These are phyloP conservation scores for Polymyxa betae DNA, from an alignment of 208 protist species.

Conservation along the genomic window DNA sequence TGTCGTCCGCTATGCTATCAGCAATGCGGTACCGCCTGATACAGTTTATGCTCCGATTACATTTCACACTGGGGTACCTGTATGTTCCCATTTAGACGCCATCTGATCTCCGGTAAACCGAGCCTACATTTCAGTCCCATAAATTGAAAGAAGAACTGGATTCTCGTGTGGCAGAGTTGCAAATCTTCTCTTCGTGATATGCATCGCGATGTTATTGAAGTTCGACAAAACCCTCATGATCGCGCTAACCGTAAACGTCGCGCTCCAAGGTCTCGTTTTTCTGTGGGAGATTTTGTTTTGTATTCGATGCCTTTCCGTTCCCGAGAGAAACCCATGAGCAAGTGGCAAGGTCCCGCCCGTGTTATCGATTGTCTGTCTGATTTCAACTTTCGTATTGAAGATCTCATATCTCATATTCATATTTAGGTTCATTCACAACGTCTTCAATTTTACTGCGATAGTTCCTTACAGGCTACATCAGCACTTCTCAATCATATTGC, in stretches of 20 bases:
- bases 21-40: too few relatives aligned
- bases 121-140: too few relatives aligned
- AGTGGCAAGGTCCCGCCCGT: background rate
- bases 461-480: background rate
- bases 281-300: background rate
- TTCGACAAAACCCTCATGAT: background rate
- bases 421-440: background rate
- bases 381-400: background rate
- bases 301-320: background rate
- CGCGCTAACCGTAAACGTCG: background rate
- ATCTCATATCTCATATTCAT: background rate
- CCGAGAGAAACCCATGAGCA: background rate
- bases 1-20: too few relatives aligned
- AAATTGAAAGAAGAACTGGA: too few relatives aligned
- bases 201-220: background rate
- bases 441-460: background rate
- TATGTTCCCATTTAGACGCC: too few relatives aligned
- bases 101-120: too few relatives aligned
- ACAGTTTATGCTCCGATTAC: too few relatives aligned
- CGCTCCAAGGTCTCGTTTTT: background rate
- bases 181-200: background rate
- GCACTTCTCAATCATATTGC: background rate
- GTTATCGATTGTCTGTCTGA: background rate
- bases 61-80: too few relatives aligned
- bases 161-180: too few relatives aligned